Base-by-base conservation (phyloP, 257 asterid species). In the Capsicum chinense region DNA sequence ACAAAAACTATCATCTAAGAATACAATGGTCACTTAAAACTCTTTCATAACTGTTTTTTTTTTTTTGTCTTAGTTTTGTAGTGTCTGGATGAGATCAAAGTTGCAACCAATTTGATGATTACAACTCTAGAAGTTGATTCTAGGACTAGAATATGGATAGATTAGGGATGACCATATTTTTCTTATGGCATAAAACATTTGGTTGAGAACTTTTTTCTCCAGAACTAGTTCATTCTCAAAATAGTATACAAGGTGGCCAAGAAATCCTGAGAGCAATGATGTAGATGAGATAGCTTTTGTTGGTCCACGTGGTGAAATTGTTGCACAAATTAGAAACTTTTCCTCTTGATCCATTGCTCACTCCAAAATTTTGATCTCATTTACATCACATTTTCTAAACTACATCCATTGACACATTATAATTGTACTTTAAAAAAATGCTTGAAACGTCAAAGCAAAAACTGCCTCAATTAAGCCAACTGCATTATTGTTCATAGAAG, bases 81-180 rank as follows among this genome's bases (percentile, higher is more conserved):
- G 33, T 26, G 33, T 26, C 33, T 26, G 33, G 1, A 26, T 26
- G 33, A 26, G 33, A 26, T 26, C 33, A 26, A 26, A 26, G 33
- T 26, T 26, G 33, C 33, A 26, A 26, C 33, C 33, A 26, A 26
- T 26, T 26, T 26, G 33, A 26, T 26, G 33, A 54, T 8, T 14
- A 76, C 81, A 76, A 78, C 66, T 54, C 44, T 8, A 78, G 47
- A 54, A 78, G 66, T 56, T 78, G 82, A 78, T 52, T 78, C 50
- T 78, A 33, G 10, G 82, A 78, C 82, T 26, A 54, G 64, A 54
- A 76, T 52, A 78, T 54, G 82, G 82, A 54, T 33, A 54, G 14
- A 54, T 16, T 47, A 44, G 59, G 82, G 33, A 33, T 78, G 82
- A 57, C 64, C 47, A 52, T 78, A 26, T 78, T 78, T 56, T 54